Evolutionary conservation across 768 basidiomycete species (phyloP).

Genomic region (Tylopilus rubrobrunneus): DNA sequence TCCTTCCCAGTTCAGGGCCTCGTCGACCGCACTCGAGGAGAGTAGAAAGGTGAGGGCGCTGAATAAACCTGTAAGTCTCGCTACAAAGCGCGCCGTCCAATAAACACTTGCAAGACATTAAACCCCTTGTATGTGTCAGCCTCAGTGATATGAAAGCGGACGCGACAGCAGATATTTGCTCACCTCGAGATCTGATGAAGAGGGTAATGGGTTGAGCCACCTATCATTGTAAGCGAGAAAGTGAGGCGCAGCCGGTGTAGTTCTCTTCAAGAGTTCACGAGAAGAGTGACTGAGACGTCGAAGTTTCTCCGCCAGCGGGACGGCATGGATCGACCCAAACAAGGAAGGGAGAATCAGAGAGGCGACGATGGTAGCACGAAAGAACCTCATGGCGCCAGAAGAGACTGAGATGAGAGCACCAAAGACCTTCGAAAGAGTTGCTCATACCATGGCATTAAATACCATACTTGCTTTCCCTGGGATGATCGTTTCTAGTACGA

Average conservation of each 20-base stretch:
- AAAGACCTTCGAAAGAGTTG: background rate
- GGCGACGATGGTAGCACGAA: conserved; percentile 4
- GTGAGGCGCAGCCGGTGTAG: conserved; percentile 43
- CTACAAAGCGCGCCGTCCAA: background rate
- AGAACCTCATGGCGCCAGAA: conserved; percentile 11
- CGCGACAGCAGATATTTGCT: background rate
- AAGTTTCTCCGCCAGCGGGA: conserved; percentile 24
- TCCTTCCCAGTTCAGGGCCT: conserved; percentile 44
- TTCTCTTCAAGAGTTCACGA: conserved; percentile 18
- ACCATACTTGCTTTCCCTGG: background rate
- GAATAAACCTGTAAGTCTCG: background rate
- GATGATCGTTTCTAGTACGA: too few relatives aligned
- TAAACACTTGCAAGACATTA: conserved; percentile 29
- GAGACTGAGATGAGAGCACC: background rate
- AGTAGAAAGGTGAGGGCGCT: conserved; percentile 43
- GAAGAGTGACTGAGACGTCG: conserved; percentile 19
- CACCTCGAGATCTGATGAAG: conserved; percentile 35
- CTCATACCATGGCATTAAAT: conserved; percentile 14
- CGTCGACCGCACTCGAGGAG: conserved; percentile 37
- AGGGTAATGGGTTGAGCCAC: conserved; percentile 29
- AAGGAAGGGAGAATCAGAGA: conserved; percentile 5
- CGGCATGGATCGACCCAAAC: conserved; percentile 7
- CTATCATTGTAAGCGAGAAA: conserved; percentile 41
- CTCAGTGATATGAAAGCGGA: background rate
- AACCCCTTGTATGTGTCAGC: conserved; percentile 22